Evolutionary conservation across 352 stramenopile species (phyloP).

Genomic region (Albugo candida): DNA sequence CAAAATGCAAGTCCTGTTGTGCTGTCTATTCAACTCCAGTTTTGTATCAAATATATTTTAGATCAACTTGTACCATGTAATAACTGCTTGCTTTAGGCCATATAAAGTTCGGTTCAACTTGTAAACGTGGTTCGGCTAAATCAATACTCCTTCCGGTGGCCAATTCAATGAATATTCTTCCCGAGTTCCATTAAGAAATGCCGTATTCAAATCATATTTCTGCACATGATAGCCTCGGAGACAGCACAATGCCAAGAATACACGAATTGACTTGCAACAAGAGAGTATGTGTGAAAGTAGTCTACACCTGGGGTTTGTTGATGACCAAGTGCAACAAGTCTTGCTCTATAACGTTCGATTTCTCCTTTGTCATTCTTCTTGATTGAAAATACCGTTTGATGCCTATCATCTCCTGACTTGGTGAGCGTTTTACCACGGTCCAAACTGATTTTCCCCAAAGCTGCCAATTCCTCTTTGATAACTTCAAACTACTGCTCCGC

Average conservation of each 20-base stretch:
- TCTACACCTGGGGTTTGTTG: conserved; percentile 5
- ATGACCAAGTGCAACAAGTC: conserved; percentile 5
- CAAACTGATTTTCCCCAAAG: background rate
- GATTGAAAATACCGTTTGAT: conserved; percentile 3
- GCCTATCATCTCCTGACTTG: conserved; percentile 1
- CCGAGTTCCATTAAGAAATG: background rate
- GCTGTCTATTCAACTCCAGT: conserved; percentile 4
- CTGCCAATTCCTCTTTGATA: background rate
- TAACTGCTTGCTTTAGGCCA: conserved; percentile 9
- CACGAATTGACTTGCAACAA: background rate
- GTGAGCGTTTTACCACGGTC: background rate
- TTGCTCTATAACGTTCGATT: conserved; percentile 3
- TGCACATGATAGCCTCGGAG: background rate
- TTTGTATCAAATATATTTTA: conserved; percentile 2
- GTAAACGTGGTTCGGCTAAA: conserved; percentile 4
- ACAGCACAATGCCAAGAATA: background rate
- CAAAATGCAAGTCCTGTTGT: conserved; percentile 9
- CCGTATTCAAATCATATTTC: background rate
- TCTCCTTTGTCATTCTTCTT: conserved; percentile 6
- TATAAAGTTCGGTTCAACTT: conserved; percentile 9
- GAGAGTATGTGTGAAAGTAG: conserved; percentile 1
- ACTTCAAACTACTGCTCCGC: background rate
- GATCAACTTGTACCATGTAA: conserved; percentile 12
- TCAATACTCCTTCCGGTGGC: background rate
- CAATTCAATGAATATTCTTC: background rate